phyloP scores from a whole-genome alignment of 306 rosid genomes.

The Hippophae gyantsensis region DNA sequence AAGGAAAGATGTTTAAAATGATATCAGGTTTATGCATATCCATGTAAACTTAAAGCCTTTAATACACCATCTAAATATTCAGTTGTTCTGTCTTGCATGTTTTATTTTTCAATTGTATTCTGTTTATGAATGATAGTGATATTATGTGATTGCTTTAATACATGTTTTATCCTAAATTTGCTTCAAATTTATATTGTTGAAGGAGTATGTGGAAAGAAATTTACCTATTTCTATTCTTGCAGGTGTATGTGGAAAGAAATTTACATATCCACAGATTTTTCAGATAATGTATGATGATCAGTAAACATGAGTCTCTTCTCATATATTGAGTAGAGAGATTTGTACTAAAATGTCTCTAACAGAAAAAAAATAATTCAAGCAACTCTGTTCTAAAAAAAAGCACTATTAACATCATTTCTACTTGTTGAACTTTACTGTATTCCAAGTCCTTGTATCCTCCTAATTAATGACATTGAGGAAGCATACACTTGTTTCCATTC shows the following conservation, averaged over 20 bases:
- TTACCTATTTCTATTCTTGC: background rate
- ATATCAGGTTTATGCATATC: slow-evolving; percentile 17
- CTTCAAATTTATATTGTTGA: too few relatives aligned
- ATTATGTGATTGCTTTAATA: too few relatives aligned
- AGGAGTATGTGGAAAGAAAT: background rate
- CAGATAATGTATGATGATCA: slow-evolving; percentile 9
- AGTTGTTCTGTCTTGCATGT: slow-evolving; percentile 2
- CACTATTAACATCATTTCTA: slow-evolving; percentile 13
- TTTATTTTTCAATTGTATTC: background rate
- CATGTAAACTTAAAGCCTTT: slow-evolving; percentile 12
- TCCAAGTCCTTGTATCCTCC: slow-evolving; percentile 87
- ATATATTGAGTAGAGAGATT: slow-evolving; percentile 14
- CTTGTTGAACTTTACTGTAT: slow-evolving; percentile 46
- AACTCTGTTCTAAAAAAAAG: slow-evolving; percentile 1
- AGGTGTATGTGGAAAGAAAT: background rate
- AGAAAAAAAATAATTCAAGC: slow-evolving; percentile 3
- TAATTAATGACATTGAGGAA: slow-evolving; percentile 48
- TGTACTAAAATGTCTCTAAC: slow-evolving; percentile 10
- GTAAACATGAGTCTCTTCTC: slow-evolving; percentile 16
- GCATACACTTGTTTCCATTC: slow-evolving; percentile 62
- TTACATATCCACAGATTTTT: background rate
- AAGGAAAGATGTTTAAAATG: slow-evolving; percentile 10
- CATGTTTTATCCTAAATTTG: too few relatives aligned
- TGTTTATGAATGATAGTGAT: too few relatives aligned
- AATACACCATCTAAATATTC: background rate